Base-by-base conservation (phyloP, 768 basidiomycete species). In the Agaricus bisporus region DNA sequence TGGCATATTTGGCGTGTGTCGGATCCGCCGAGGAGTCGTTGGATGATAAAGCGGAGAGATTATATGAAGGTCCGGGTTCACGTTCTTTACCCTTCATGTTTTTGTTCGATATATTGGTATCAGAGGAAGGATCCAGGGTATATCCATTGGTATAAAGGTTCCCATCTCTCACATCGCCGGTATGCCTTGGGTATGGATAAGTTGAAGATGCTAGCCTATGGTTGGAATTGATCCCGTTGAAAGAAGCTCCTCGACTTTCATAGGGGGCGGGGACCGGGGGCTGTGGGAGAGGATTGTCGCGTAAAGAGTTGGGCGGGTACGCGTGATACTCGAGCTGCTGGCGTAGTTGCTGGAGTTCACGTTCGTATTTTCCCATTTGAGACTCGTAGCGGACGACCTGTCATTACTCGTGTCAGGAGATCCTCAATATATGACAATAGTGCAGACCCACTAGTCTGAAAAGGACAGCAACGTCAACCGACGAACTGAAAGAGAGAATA, bases 221-320 rank as follows among this genome's bases (percentile, higher is more conserved):
- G 69, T 67, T 43, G 18, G 42, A 43, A 20, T 22, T 22, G 22
- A 22, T 22, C 22, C 22, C 22, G 4, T 48, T 77, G 73, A 10
- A 70, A 48, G 10, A 77, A 74, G 17, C 18, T 78, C 66, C 38
- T 3, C 38, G 15, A 17, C 6, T 39, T 9, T 77, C 74, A 9
- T 75, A 64, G 8, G 76, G 70, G 6, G 81, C 63, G 2, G 79
- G 81, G 51, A 77, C 73, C 11, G 81, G 81, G n/a, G 81, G 81
- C 39, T 68, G 64, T 20, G 81, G 81, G 17, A 83, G 72, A 4
- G 82, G 82, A 61, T 60, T 49, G 47, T 50, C 45, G 28, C 47
- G 54, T 32, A 47, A n/a, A 18, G 35, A 17, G 18, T 42, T 29
- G 18, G 37, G 17, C 18, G 41, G 51, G 26, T 51, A 42, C 5